phyloP scores from a whole-genome alignment of 805 yeast species.

The Myxozyma sirexii region DNA sequence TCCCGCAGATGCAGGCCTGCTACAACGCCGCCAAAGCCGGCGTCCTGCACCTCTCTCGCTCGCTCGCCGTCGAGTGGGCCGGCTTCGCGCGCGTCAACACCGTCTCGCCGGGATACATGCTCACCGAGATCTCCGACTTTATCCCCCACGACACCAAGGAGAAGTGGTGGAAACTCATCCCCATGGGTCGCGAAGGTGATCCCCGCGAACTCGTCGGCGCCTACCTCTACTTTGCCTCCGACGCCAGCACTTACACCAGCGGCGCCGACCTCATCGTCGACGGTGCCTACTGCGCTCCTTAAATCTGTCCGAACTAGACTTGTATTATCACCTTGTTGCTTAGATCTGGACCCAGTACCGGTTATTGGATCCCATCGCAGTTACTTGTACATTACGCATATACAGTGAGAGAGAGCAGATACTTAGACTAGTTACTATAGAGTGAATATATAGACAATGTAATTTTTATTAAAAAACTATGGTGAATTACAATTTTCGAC shows the following conservation, averaged over 20 bases:
- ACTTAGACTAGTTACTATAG: too few relatives aligned
- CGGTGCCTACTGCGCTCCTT: conserved; percentile 52
- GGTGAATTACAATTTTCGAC: too few relatives aligned
- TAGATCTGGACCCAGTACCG: too few relatives aligned
- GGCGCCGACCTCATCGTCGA: conserved; percentile 78
- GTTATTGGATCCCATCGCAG: too few relatives aligned
- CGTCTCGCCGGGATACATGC: conserved; percentile 84
- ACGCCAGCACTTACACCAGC: conserved; percentile 77
- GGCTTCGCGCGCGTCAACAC: conserved; percentile 82
- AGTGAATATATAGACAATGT: too few relatives aligned
- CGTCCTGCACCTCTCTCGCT: conserved; percentile 70
- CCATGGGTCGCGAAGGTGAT: conserved; percentile 73
- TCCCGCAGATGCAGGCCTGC: conserved; percentile 83
- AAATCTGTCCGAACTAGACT: not conserved
- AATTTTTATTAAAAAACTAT: too few relatives aligned
- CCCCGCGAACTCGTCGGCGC: conserved; percentile 73
- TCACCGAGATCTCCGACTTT: conserved; percentile 56
- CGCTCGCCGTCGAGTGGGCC: conserved; percentile 89
- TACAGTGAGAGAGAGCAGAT: too few relatives aligned
- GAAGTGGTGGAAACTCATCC: conserved; percentile 49
- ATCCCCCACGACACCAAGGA: conserved; percentile 39
- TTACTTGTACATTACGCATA: too few relatives aligned
- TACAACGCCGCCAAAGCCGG: conserved; percentile 90
- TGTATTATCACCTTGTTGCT: not conserved
- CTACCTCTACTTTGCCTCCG: conserved; percentile 68